These are phyloP conservation scores for Kodamaea kaohsiungensis DNA, from an alignment of 805 yeast species.

Conservation along the genomic window DNA sequence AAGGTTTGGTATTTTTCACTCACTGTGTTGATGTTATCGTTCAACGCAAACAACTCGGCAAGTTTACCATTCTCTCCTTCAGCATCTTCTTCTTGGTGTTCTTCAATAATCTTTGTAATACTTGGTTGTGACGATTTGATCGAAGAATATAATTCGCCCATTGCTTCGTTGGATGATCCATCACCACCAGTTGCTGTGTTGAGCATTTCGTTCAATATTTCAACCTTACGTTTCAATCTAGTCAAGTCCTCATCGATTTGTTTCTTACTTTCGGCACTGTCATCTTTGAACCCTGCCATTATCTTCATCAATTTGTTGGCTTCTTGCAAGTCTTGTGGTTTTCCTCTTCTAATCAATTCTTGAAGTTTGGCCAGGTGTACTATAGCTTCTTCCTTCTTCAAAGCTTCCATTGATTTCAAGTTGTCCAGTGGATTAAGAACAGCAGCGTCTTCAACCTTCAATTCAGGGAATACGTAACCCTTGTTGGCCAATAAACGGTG, in stretches of 20 bases:
- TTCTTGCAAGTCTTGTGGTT: slow-evolving; percentile 92
- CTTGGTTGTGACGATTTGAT: slow-evolving; percentile 86
- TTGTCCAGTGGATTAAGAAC: slow-evolving; percentile 89
- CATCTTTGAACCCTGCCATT: slow-evolving; percentile 96
- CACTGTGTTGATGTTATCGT: slow-evolving; percentile 73
- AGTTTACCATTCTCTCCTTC: slow-evolving; percentile 46
- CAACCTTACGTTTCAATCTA: slow-evolving; percentile 81
- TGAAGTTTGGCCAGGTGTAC: slow-evolving; percentile 95
- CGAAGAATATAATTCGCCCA: slow-evolving; percentile 73
- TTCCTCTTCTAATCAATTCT: slow-evolving; percentile 91
- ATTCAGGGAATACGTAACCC: slow-evolving; percentile 92
- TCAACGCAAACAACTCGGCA: slow-evolving; percentile 61
- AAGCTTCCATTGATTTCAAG: slow-evolving; percentile 83
- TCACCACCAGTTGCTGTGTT: slow-evolving; percentile 44
- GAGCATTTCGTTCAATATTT: slow-evolving; percentile 85
- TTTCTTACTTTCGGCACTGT: slow-evolving; percentile 73
- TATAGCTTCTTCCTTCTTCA: slow-evolving; percentile 87
- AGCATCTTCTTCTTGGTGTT: slow-evolving; percentile 66
- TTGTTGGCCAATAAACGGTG: slow-evolving; percentile 84
- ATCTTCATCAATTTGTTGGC: slow-evolving; percentile 96
- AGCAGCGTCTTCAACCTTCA: slow-evolving; percentile 87
- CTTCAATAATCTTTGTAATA: slow-evolving; percentile 78
- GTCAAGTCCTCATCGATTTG: slow-evolving; percentile 82
- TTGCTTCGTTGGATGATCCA: slow-evolving; percentile 64
- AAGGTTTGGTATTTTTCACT: slow-evolving; percentile 66